These are phyloP conservation scores for Lathyrus aphaca DNA, from an alignment of 306 rosid genomes.

Conservation along the genomic window DNA sequence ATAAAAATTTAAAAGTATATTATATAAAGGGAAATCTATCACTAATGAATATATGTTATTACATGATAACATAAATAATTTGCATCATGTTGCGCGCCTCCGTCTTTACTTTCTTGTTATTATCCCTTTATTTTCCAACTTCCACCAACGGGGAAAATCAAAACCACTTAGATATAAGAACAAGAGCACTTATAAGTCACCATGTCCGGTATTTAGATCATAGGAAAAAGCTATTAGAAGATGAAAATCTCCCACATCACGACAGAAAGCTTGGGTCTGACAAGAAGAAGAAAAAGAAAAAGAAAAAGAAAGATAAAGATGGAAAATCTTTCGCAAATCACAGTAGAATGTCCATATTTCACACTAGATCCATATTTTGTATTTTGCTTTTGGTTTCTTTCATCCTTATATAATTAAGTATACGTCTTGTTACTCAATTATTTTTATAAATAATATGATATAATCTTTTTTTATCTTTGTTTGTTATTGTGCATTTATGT, in stretches of 20 bases:
- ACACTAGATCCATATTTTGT: neutral
- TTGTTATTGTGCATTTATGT: neutral
- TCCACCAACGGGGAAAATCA: neutral
- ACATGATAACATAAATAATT: neutral
- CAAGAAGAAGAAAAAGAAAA: constrained; percentile 9
- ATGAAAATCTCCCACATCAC: neutral
- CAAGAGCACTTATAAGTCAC: neutral
- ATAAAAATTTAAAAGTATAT: neutral
- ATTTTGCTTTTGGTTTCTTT: constrained; percentile 23
- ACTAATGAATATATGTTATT: neutral
- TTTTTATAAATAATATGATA: too few species aligned
- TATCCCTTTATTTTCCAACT: constrained; percentile 15
- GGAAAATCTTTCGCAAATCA: constrained; percentile 22
- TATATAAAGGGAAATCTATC: neutral
- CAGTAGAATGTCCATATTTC: constrained; percentile 8
- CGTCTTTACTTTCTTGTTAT: constrained; percentile 13
- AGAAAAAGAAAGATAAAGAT: constrained; percentile 1
- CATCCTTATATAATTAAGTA: neutral
- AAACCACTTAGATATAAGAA: neutral
- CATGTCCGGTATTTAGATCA: neutral
- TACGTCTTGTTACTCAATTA: neutral
- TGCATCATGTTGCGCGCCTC: neutral
- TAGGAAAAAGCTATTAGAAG: neutral
- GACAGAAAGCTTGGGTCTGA: constrained; percentile 20
- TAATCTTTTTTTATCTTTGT: too few species aligned